Conservation (phyloP, 257 asterid species). For the Lycium barbarum region DNA sequence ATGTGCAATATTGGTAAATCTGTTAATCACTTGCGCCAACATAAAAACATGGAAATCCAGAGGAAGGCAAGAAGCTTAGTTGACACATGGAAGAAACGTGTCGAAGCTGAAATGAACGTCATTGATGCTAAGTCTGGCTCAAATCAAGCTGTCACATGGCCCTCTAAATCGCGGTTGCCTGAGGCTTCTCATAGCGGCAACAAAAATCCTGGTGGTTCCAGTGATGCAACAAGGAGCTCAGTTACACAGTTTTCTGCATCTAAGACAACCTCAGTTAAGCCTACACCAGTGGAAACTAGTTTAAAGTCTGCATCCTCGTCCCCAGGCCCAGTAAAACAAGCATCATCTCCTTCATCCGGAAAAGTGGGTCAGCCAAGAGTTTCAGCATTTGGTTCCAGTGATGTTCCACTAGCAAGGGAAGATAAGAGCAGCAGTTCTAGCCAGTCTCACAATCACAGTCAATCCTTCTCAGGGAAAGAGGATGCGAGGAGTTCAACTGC, state of each 20-base stretch:
- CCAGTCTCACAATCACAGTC: constrained; percentile 51
- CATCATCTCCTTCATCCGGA: constrained; percentile 48
- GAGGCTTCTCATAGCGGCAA: constrained; percentile 46
- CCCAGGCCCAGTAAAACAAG: constrained; percentile 43
- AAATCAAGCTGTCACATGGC: constrained; percentile 45
- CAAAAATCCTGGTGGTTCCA: constrained; percentile 46
- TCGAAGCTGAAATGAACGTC: constrained; percentile 64
- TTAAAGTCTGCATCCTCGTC: constrained; percentile 53
- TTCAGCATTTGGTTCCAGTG: constrained; percentile 44
- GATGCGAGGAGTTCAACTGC: constrained; percentile 49
- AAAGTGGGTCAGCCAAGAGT: constrained; percentile 50
- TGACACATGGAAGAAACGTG: constrained; percentile 73
- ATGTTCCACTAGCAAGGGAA: constrained; percentile 47
- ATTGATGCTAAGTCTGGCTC: constrained; percentile 56
- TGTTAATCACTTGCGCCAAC: constrained; percentile 60
- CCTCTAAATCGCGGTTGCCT: constrained; percentile 49
- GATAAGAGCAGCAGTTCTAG: constrained; percentile 56
- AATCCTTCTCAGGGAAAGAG: constrained; percentile 46
- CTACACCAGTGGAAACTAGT: constrained; percentile 47
- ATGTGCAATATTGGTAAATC: constrained; percentile 68
- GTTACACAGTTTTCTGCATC: constrained; percentile 48
- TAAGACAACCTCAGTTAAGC: constrained; percentile 44
- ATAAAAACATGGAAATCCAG: constrained; percentile 62
- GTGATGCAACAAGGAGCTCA: constrained; percentile 50
- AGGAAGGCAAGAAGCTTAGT: constrained; percentile 61